Evolutionary conservation across 2,329 filamentous ascomycete species (phyloP).

Genomic region (Trichoderma sp.): DNA sequence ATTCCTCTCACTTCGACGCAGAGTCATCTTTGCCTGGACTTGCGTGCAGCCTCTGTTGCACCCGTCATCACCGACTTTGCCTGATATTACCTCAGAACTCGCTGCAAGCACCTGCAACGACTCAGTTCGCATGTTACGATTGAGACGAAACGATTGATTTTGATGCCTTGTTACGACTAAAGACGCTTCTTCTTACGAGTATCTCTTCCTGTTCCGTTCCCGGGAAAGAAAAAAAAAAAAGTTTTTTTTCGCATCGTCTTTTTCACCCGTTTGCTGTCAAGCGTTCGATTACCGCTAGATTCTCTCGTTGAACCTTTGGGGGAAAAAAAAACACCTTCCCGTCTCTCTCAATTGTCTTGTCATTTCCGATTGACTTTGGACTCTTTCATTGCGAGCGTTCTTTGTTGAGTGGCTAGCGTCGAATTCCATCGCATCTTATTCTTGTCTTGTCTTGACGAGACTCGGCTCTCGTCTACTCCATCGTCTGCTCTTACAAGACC

Average conservation of each 20-base stretch:
- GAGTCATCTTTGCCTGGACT: constrained; percentile 3
- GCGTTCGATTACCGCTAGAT: constrained; percentile 14
- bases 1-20: constrained; percentile 14
- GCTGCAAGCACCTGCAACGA: constrained; percentile 3
- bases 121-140: constrained; percentile 24
- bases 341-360: constrained; percentile 6
- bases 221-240: constrained; percentile 18
- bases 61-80: constrained; percentile 10
- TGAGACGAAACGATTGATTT: constrained; percentile 24
- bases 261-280: constrained; percentile 2
- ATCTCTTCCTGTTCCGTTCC: constrained; percentile 19
- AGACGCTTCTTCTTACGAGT: constrained; percentile 25
- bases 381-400: constrained; percentile 15
- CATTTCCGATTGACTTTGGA: not conserved
- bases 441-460: not conserved
- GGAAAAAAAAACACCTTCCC: not conserved
- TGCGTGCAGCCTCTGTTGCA: constrained; percentile 12
- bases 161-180: constrained; percentile 32
- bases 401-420: constrained; percentile 13
- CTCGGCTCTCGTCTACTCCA: constrained; percentile 1
- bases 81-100: constrained; percentile 6
- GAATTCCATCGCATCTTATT: not conserved
- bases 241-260: constrained; percentile 16
- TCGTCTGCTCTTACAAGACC: constrained; percentile 8
- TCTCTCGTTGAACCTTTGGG: not conserved